Conservation (phyloP, 2,329 filamentous ascomycete species). For the Calycina herbarum region DNA sequence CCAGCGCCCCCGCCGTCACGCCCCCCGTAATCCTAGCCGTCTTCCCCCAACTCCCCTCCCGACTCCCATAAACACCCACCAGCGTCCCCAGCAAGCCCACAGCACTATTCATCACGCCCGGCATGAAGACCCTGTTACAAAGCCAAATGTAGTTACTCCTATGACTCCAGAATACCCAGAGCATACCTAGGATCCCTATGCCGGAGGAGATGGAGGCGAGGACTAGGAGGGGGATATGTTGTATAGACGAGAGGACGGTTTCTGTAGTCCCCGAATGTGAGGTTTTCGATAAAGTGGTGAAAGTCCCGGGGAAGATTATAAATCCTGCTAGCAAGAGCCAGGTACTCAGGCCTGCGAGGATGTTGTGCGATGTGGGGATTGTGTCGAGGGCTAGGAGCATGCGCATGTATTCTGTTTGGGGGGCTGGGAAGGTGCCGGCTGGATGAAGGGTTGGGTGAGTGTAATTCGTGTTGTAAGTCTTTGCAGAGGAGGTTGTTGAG, state of each 20-base stretch:
- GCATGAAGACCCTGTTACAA: constrained; percentile 33
- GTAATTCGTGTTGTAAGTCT: not conserved
- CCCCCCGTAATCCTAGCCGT: constrained; percentile 33
- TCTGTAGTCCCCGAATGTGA: constrained; percentile 14
- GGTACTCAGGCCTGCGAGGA: constrained; percentile 34
- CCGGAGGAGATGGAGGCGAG: constrained; percentile 27
- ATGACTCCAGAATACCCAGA: constrained; percentile 28
- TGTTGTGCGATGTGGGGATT: constrained; percentile 35
- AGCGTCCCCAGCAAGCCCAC: constrained; percentile 33
- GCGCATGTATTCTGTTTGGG: constrained; percentile 34
- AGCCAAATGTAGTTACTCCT: constrained; percentile 34
- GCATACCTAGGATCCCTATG: constrained; percentile 31
- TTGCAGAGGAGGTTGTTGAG: constrained; percentile 8
- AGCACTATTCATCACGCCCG: constrained; percentile 31
- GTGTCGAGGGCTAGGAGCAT: constrained; percentile 34
- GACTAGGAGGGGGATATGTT: constrained; percentile 30
- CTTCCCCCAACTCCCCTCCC: constrained; percentile 28
- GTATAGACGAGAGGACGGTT: constrained; percentile 23
- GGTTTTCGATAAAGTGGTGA: constrained; percentile 25
- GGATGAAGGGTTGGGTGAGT: constrained; percentile 8
- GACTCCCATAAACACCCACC: constrained; percentile 31
- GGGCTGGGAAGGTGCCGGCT: constrained; percentile 23
- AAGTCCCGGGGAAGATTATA: constrained; percentile 35
- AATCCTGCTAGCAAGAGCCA: constrained; percentile 34
- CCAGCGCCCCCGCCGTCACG: constrained; percentile 27